These are phyloP conservation scores for Pezicula carpinea DNA, from an alignment of 2,329 filamentous ascomycete genomes.

Conservation along the genomic window DNA sequence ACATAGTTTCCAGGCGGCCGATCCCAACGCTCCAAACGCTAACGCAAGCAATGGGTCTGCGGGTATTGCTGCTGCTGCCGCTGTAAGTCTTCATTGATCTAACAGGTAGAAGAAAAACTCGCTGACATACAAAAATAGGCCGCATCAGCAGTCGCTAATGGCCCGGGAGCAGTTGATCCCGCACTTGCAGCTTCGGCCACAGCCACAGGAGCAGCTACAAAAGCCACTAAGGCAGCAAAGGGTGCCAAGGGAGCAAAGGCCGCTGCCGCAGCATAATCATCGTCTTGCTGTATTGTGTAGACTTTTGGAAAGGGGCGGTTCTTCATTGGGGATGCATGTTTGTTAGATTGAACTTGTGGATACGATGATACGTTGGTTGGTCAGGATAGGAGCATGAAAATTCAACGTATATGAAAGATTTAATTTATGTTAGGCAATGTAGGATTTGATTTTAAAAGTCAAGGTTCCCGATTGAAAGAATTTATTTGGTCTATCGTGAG, in stretches of 20 bases:
- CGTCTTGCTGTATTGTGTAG: not conserved
- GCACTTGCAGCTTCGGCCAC: no score
- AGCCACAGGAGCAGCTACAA: not conserved
- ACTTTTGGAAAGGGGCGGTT: not conserved
- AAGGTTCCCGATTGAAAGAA: no score
- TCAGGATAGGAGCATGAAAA: constrained; percentile 12
- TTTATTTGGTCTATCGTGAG: no score
- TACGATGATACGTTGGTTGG: not conserved
- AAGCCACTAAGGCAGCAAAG: not conserved
- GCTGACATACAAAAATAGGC: not conserved
- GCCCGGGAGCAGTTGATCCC: not conserved
- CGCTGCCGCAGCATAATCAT: not conserved
- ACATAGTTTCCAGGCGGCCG: no score
- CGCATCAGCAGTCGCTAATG: not conserved
- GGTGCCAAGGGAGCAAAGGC: not conserved
- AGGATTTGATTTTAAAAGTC: no score
- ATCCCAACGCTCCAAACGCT: not conserved
- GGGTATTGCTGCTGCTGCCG: constrained; percentile 6
- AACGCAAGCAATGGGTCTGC: constrained; percentile 3
- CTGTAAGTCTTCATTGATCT: not conserved
- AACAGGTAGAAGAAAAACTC: not conserved
- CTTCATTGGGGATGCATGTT: not conserved
- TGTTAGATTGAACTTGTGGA: no score
- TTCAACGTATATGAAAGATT: not conserved
- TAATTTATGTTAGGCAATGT: no score